Percentiles rank a stretch among this genome's conserved stretches.
These are phyloP conservation scores for Tolypocladium ovalisporum DNA, from an alignment of 2,329 filamentous ascomycete species.

Conservation along the genomic window DNA sequence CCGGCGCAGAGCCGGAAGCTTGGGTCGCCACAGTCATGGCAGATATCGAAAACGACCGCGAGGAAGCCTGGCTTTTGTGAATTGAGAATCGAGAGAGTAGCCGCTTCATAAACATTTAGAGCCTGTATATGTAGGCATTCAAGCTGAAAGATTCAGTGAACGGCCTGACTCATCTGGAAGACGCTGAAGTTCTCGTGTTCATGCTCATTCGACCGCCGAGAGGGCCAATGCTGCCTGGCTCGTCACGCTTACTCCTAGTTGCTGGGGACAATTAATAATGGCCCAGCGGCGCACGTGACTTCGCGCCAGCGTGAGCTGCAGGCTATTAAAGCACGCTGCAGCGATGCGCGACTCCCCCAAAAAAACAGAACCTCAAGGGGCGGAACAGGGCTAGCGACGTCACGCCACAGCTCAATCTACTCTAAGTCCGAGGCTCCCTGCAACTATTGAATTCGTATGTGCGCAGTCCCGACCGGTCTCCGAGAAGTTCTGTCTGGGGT, in stretches of 20 bases:
- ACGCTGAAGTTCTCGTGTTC: not conserved
- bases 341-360: slow-evolving; percentile 1
- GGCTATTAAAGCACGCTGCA: not conserved
- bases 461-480: not conserved
- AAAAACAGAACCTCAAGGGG: not conserved
- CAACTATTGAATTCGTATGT: not conserved
- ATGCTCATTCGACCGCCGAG: not conserved
- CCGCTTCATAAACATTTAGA: not conserved
- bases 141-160: not conserved
- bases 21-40: slow-evolving; percentile 15
- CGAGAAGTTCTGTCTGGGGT: not conserved
- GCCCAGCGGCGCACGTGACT: slow-evolving; percentile 9
- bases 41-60: not conserved
- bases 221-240: not conserved
- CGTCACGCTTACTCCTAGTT: not conserved
- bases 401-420: not conserved
- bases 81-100: not conserved
- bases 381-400: not conserved
- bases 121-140: not conserved
- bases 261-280: slow-evolving; percentile 3
- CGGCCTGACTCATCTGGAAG: not conserved
- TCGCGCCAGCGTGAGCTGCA: slow-evolving; percentile 5
- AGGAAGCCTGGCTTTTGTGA: not conserved
- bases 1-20: slow-evolving; percentile 6
- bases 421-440: not conserved